phyloP scores from a whole-genome alignment of 2,329 filamentous ascomycete genomes.

The Sclerotinia sclerotiorum region DNA sequence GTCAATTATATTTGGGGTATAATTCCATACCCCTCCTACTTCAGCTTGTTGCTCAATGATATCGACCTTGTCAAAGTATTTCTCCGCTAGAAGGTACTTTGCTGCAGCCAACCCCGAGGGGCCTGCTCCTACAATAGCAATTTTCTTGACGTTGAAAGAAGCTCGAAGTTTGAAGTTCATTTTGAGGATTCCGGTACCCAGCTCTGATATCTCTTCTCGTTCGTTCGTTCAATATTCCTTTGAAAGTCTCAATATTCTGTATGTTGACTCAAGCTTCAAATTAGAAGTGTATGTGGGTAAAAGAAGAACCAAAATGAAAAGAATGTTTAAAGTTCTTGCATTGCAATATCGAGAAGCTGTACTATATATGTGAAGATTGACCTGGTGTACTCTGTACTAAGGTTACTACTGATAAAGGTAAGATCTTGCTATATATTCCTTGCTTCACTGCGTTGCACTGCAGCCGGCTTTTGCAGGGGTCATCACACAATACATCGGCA shows the following conservation, averaged over 20 bases:
- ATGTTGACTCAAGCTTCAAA: too few relatives aligned
- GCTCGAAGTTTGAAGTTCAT: conserved; percentile 35
- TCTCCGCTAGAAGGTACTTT: conserved; percentile 76
- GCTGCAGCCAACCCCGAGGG: conserved; percentile 76
- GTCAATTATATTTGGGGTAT: conserved; percentile 52
- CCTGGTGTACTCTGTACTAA: too few relatives aligned
- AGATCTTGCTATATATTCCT: background rate
- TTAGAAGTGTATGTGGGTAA: background rate
- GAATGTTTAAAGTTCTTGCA: background rate
- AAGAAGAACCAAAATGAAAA: background rate
- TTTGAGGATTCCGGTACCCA: background rate
- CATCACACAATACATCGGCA: background rate
- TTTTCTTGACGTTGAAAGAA: conserved; percentile 49
- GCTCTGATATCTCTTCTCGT: background rate
- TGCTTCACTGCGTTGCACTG: background rate
- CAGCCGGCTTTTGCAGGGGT: background rate
- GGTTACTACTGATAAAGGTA: too few relatives aligned
- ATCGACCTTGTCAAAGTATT: conserved; percentile 65
- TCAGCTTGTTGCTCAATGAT: conserved; percentile 79
- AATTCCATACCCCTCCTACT: conserved; percentile 85
- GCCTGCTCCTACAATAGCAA: conserved; percentile 82
- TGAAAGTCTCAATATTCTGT: background rate
- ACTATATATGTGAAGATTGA: background rate
- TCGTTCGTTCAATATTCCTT: background rate
- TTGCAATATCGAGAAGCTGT: background rate